Base-by-base conservation (phyloP, 1,284 basidiomycete genomes). In the Ustilago shanxiensis region DNA sequence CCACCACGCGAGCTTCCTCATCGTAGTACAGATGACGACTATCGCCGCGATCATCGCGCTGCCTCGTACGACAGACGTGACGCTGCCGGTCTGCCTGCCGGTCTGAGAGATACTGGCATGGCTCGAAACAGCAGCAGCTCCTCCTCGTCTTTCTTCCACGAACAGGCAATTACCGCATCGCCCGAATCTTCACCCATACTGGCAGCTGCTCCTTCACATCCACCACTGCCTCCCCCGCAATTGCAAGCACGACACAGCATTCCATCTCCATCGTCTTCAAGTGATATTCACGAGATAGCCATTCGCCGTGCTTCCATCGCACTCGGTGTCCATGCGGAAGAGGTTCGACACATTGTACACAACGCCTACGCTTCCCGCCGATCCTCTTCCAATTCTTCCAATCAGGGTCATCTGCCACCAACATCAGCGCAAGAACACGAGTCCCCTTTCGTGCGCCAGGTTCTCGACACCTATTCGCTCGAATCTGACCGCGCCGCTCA, bases 141-240 rank as follows among this genome's bases (percentile, higher is more conserved):
- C 65, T 52, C 58, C 7, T 58, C 61, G 2, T 66, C 72, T 29
- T 75, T 63, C 58, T 71, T 75, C 31, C 31, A 57, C 3, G 64
- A 67, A 16, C 72, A 63, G 24, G 18, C 22, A 16, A 20, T 75
- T 8, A 66, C 60, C 24, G 57, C 64, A 13, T 75, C 72, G 2
- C 66, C 72, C 20, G 66, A 69, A 20, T 69, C 72, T 20, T 69
- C 72, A 16, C 72, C 72, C 7, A 56, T 49, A 1, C 50, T 69
- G 5, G 53, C 60, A 0, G 39, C 55, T 9, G 29, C 35, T 10
- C 8, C 31, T 4, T 2, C 14, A 4, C 53, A 51, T 13, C 61
- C 61, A 1, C 58, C 55, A 11, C 26, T 53, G 5, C 52, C 60
- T n/a, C 20, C 60, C 16, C 20, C 39, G 6, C 55, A 62, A 6